These are phyloP conservation scores for Arthrobotrys iridis DNA, from an alignment of 2,329 filamentous ascomycete species.

Conservation along the genomic window DNA sequence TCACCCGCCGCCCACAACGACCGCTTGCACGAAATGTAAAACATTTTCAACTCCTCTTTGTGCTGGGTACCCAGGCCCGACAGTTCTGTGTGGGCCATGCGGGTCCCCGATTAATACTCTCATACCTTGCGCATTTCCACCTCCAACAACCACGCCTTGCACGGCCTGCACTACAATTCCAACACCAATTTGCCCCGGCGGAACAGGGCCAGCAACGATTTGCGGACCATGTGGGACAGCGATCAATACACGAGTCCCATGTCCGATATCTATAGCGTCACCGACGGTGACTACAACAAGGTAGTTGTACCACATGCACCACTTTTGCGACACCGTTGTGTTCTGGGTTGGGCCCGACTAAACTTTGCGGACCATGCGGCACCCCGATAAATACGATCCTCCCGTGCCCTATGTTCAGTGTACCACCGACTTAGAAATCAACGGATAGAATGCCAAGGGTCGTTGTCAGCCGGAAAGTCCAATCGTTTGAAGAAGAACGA, in stretches of 20 bases:
- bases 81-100: conserved; percentile 17
- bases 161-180: conserved; percentile 37
- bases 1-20: conserved; percentile 12
- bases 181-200: conserved; percentile 38
- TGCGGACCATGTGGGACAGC: conserved; percentile 37
- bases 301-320: conserved; percentile 33
- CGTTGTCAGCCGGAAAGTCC: too few relatives aligned
- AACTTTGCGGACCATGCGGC: conserved; percentile 34
- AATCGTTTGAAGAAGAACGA: too few relatives aligned
- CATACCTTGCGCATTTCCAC: neutral
- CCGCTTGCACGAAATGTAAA: conserved; percentile 7
- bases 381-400: conserved; percentile 23
- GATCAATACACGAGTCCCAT: conserved; percentile 32
- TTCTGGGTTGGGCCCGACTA: conserved; percentile 19
- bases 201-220: conserved; percentile 29
- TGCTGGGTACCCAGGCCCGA: conserved; percentile 1
- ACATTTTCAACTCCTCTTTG: conserved; percentile 20
- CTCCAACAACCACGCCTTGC: conserved; percentile 27
- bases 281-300: neutral
- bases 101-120: conserved; percentile 15
- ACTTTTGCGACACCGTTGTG: conserved; percentile 26
- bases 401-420: conserved; percentile 14
- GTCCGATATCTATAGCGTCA: conserved; percentile 20
- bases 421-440: conserved; percentile 15
- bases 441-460: neutral